These are phyloP conservation scores for Fusarium sp. DNA, from an alignment of 2,329 filamentous ascomycete species.

Conservation along the genomic window DNA sequence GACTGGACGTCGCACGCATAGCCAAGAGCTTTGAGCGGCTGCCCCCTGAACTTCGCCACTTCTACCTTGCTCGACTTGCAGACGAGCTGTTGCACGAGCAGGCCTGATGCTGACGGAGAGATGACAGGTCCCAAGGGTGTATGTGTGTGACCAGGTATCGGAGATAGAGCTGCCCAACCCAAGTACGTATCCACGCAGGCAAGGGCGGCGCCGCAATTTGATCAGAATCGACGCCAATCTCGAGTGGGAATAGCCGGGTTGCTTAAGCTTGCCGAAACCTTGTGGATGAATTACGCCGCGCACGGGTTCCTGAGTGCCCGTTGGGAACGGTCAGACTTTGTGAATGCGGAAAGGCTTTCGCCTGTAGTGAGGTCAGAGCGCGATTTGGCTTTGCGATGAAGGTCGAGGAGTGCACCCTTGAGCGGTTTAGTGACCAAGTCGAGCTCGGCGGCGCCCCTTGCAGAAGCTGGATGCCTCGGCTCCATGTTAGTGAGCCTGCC, in stretches of 20 bases:
- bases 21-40: constrained; percentile 70
- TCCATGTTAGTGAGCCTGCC: not conserved
- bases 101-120: constrained; percentile 3
- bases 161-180: not conserved
- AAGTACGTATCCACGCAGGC: not conserved
- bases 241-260: not conserved
- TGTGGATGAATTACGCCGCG: not conserved
- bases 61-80: constrained; percentile 79
- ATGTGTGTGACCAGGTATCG: not conserved
- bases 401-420: not conserved
- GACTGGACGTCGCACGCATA: constrained; percentile 77
- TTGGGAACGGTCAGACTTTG: not conserved
- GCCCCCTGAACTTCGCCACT: constrained; percentile 73
- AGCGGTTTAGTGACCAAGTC: not conserved
- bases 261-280: not conserved
- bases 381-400: constrained; percentile 1
- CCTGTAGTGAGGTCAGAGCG: constrained; percentile 12
- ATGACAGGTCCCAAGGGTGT: not conserved
- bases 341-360: constrained; percentile 10
- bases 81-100: constrained; percentile 66
- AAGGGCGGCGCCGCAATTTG: not conserved
- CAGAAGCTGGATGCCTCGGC: constrained; percentile 29
- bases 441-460: constrained; percentile 22
- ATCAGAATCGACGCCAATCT: not conserved
- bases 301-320: not conserved